phyloP scores from a whole-genome alignment of 345 rosid genomes.

The Eucalyptus erythrocorys region DNA sequence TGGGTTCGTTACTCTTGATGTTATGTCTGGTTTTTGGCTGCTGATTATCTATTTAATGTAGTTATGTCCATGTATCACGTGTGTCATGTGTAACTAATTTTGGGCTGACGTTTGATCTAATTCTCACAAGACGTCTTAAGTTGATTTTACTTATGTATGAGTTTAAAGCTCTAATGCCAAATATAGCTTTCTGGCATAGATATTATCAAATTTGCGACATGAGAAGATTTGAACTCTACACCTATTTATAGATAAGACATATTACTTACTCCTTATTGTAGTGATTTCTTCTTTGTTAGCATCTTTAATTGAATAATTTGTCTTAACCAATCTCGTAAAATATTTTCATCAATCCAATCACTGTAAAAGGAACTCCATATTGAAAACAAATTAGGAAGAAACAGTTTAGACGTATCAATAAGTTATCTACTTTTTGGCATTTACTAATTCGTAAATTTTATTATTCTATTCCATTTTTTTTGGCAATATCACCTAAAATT shows the following conservation, averaged over 20 bases:
- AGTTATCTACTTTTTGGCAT: background rate
- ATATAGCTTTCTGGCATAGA: background rate
- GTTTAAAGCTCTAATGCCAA: background rate
- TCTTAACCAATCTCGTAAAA: background rate
- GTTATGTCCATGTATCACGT: background rate
- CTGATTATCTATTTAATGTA: background rate
- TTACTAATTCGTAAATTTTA: background rate
- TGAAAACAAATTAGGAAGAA: background rate
- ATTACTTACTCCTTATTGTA: background rate
- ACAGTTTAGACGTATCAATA: background rate
- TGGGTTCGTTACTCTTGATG: background rate
- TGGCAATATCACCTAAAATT: background rate
- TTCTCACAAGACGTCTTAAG: background rate
- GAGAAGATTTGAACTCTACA: background rate
- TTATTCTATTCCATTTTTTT: background rate
- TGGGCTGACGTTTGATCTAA: background rate
- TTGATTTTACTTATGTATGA: background rate
- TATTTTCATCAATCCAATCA: background rate
- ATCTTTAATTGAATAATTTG: background rate
- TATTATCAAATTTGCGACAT: background rate
- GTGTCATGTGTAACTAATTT: background rate
- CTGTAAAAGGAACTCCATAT: background rate
- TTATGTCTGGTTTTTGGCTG: background rate
- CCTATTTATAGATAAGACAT: background rate
- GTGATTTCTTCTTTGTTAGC: background rate